Evolutionary conservation across 805 yeast genomes (phyloP).

Genomic region (Zygosaccharomyces gambellarensis): DNA sequence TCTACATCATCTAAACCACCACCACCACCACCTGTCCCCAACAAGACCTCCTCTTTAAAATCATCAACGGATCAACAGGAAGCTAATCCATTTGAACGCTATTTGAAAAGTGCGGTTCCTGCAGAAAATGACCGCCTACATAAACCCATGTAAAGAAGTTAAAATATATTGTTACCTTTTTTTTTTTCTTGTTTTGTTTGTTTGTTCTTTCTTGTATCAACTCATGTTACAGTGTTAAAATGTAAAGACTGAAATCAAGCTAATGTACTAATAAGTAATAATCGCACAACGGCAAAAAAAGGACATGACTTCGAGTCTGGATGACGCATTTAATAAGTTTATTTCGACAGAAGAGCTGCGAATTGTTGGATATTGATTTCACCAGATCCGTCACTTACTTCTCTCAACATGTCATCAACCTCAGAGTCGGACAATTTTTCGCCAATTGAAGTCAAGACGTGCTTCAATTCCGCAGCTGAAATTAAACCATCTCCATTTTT

Average conservation of each 20-base stretch:
- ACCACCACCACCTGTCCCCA: slow-evolving; percentile 24
- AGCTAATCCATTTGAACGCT: slow-evolving; percentile 36
- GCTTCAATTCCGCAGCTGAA: slow-evolving; percentile 93
- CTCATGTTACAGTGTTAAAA: not conserved
- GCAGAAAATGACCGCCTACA: slow-evolving; percentile 35
- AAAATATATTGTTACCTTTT: not conserved
- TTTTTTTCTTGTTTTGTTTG: not conserved
- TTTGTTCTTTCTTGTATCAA: no score
- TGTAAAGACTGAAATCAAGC: slow-evolving; percentile 2
- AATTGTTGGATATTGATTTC: slow-evolving; percentile 96
- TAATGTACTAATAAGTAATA: not conserved
- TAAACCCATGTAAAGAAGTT: slow-evolving; percentile 5
- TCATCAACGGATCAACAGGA: slow-evolving; percentile 10
- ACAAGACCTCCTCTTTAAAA: slow-evolving; percentile 10
- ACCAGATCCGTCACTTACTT: slow-evolving; percentile 94
- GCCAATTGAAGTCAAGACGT: slow-evolving; percentile 95
- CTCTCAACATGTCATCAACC: slow-evolving; percentile 94
- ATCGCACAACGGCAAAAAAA: not conserved
- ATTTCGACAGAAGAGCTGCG: slow-evolving; percentile 83
- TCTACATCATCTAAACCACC: slow-evolving; percentile 5
- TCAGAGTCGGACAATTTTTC: slow-evolving; percentile 95
- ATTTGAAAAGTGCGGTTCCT: slow-evolving; percentile 39
- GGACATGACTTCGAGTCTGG: not conserved
- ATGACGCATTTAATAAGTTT: slow-evolving; percentile 15
- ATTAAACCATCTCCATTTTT: slow-evolving; percentile 95